Base-by-base conservation (phyloP, 2,329 filamentous ascomycete genomes). In the Phialocephala subalpina region DNA sequence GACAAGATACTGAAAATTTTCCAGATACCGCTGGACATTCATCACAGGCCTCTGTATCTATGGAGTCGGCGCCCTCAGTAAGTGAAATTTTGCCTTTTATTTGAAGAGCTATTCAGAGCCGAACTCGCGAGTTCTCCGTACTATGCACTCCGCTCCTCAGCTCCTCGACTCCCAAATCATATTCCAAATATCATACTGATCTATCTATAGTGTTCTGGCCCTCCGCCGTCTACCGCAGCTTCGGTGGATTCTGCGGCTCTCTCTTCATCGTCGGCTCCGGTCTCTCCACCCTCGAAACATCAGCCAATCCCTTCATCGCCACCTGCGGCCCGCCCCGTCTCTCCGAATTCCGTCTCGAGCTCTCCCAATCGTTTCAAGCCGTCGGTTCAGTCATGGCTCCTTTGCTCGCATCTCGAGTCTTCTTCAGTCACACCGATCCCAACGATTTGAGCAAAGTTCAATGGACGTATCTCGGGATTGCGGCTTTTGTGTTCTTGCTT, bases 181-280 rank as follows among this genome's bases (percentile, higher is more conserved):
- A n/a, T n/a, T n/a, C n/a, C n/a, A n/a, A n/a, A n/a, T n/a, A n/a
- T n/a, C n/a, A n/a, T n/a, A n/a, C n/a, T n/a, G n/a, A n/a, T n/a
- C n/a, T n/a, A n/a, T n/a, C n/a, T n/a, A n/a, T n/a, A n/a, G n/a
- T 42, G 38, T 42, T 42, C 12, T 42, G 38, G 38, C 38, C 38
- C 38, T 6, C 5, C 18, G 38, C 38, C 4, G 38, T 42, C 12
- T 42, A 42, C 38, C 38, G 38, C 38, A 42, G 22, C 18, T 94
- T 94, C 73, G 87, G 84, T 29, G 92, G 91, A 9, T 94, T 94
- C 79, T 93, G 90, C 73, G 86, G 85, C 40, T 85, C 82, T 71
- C 88, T 92, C 71, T 92, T 94, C 77, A 86, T 94, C 68, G 90
- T 93, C 65, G 92, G 91, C 35, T 89, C 88, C 64, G 91, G 91